Evolutionary conservation across 2,329 filamentous ascomycete genomes (phyloP).

Genomic region (Leptographium procerum): DNA sequence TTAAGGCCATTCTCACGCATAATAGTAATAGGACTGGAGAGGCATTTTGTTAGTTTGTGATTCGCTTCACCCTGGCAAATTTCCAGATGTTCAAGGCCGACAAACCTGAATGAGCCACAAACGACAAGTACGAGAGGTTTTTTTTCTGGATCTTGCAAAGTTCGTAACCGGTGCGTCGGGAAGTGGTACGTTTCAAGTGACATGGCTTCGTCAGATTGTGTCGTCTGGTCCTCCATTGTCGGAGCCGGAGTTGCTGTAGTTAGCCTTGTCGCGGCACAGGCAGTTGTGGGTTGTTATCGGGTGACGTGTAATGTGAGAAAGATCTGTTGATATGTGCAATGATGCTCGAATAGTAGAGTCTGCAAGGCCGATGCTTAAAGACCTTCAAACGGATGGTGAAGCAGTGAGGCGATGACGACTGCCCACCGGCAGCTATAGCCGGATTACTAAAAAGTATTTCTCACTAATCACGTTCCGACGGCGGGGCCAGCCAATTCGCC

Average conservation of each 20-base stretch:
- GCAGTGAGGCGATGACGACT: constrained; percentile 1
- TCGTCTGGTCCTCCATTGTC: neutral
- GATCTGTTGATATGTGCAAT: no score
- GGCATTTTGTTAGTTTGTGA: neutral
- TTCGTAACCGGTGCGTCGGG: constrained; percentile 10
- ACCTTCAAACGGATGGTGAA: neutral
- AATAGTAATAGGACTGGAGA: constrained; percentile 15
- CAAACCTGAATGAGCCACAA: constrained; percentile 24
- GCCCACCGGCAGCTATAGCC: neutral
- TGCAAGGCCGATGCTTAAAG: neutral
- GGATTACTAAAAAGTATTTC: neutral
- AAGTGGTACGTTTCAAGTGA: constrained; percentile 7
- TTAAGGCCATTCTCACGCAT: constrained; percentile 10
- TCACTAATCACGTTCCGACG: neutral
- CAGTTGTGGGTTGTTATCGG: neutral
- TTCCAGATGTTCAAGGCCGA: neutral
- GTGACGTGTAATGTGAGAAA: neutral
- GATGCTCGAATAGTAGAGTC: neutral
- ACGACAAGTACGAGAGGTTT: constrained; percentile 24
- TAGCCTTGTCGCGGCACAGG: neutral
- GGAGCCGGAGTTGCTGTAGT: neutral
- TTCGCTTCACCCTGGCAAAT: neutral
- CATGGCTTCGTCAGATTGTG: neutral
- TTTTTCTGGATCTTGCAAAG: constrained; percentile 12
- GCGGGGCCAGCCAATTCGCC: neutral